Conservation (phyloP, 306 rosid genomes). For the Senna siamea region DNA sequence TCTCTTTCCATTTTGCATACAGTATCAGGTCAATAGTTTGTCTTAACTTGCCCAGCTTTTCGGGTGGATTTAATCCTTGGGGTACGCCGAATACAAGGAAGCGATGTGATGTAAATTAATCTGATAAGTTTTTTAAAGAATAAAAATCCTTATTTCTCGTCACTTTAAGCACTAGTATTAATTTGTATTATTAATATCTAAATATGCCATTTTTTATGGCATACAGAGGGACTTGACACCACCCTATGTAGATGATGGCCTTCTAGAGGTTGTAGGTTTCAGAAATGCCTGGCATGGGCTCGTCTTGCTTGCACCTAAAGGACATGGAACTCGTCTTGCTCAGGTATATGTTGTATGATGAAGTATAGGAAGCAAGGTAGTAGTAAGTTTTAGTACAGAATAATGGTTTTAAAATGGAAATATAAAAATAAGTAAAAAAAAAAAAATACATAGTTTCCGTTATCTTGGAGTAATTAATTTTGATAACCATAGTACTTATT, state of each 20-base stretch:
- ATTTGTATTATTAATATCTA: slow-evolving; percentile 10
- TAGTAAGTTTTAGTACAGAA: not conserved
- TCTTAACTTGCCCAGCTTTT: slow-evolving; percentile 97
- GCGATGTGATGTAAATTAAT: slow-evolving; percentile 52
- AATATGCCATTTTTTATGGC: slow-evolving; percentile 36
- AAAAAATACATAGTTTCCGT: too few species aligned
- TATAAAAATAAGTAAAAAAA: too few species aligned
- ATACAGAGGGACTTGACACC: slow-evolving; percentile 73
- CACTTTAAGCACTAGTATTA: slow-evolving; percentile 6
- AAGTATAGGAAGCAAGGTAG: not conserved
- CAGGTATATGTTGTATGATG: slow-evolving; percentile 58
- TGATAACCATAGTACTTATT: not conserved
- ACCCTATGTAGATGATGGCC: slow-evolving; percentile 94
- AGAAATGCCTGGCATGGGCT: slow-evolving; percentile 99
- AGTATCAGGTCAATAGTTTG: slow-evolving; percentile 93
- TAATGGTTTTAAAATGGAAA: slow-evolving; percentile 21
- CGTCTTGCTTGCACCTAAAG: slow-evolving; percentile 85
- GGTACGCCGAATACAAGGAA: slow-evolving; percentile 70
- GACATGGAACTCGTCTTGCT: slow-evolving; percentile 99
- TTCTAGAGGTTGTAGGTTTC: slow-evolving; percentile 89
- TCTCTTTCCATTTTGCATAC: slow-evolving; percentile 36
- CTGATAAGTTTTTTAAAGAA: slow-evolving; percentile 1
- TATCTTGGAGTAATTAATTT: too few species aligned
- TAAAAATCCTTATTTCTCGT: too few species aligned
- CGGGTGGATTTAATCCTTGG: slow-evolving; percentile 98